phyloP scores from a whole-genome alignment of 1,284 basidiomycete species.

The Papiliotrema flavescens region DNA sequence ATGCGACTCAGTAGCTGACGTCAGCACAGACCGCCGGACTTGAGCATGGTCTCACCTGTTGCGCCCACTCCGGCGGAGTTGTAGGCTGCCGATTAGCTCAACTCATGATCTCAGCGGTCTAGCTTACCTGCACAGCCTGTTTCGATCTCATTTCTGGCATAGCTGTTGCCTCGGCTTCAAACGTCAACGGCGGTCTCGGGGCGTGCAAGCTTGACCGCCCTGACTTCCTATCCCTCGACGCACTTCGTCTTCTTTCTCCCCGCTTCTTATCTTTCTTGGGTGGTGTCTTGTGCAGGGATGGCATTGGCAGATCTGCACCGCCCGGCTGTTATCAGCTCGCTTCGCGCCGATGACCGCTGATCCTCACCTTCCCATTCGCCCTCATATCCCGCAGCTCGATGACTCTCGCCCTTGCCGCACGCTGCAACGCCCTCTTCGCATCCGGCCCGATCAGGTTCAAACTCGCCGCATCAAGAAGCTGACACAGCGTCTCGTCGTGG shows the following conservation, averaged over 20 bases:
- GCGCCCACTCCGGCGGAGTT: constrained; percentile 31
- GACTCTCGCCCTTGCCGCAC: constrained; percentile 43
- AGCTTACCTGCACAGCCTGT: not conserved
- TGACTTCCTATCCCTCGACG: not conserved
- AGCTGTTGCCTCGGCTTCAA: not conserved
- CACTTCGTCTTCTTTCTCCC: not conserved
- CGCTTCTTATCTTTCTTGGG: not conserved
- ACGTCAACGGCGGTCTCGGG: not conserved
- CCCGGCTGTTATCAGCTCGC: not conserved
- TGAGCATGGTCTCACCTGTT: constrained; percentile 26
- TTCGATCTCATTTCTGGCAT: not conserved
- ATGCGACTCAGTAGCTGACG: constrained; percentile 29
- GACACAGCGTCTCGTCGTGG: constrained; percentile 48
- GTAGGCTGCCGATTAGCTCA: constrained; percentile 2
- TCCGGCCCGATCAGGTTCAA: constrained; percentile 43
- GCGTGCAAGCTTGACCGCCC: not conserved
- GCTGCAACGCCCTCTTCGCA: constrained; percentile 43
- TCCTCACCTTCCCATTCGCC: constrained; percentile 18
- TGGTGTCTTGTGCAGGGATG: not conserved
- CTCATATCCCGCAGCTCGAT: constrained; percentile 40
- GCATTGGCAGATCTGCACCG: not conserved
- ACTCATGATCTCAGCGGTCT: not conserved
- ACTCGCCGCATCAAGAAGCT: constrained; percentile 43
- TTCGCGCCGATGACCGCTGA: too few relatives aligned
- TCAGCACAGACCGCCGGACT: not conserved